Conservation (phyloP, 768 basidiomycete genomes). For the Sarcomyxa edulis region DNA sequence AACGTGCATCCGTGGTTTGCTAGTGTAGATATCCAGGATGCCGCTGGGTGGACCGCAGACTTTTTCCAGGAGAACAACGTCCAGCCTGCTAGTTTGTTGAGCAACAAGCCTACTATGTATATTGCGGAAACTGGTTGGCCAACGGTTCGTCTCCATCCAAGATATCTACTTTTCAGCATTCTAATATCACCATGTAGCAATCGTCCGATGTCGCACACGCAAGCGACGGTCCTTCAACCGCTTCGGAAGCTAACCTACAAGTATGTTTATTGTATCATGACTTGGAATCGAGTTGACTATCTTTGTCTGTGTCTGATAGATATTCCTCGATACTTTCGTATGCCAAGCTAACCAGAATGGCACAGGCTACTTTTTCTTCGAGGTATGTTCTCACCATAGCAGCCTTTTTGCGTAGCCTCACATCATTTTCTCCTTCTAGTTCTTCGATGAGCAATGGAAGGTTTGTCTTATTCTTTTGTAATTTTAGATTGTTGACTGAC, state of each 20-base stretch:
- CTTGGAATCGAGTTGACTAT: not conserved
- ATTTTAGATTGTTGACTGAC: not conserved
- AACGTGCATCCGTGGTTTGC: conserved; percentile 97
- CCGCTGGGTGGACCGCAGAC: conserved; percentile 74
- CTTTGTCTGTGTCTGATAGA: conserved; percentile 39
- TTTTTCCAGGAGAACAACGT: conserved; percentile 75
- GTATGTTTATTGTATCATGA: too few species aligned
- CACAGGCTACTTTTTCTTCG: conserved; percentile 87
- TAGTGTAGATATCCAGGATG: conserved; percentile 55
- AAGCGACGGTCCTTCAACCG: conserved; percentile 63
- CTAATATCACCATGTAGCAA: conserved; percentile 38
- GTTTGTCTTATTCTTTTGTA: conserved; percentile 28
- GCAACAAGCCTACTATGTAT: conserved; percentile 76
- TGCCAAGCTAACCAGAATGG: conserved; percentile 84
- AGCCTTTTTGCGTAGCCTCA: too few species aligned
- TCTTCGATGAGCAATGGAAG: conserved; percentile 82
- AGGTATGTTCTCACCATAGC: conserved; percentile 40
- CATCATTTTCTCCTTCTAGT: conserved; percentile 45
- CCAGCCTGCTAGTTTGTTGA: conserved; percentile 41
- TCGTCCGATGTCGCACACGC: conserved; percentile 54
- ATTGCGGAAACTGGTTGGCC: conserved; percentile 91
- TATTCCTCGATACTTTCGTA: conserved; percentile 80
- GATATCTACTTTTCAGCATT: too few species aligned
- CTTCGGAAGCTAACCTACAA: conserved; percentile 59
- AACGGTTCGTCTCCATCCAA: conserved; percentile 38